phyloP scores from a whole-genome alignment of 768 basidiomycete genomes.

The Xerocomus potaroensis region DNA sequence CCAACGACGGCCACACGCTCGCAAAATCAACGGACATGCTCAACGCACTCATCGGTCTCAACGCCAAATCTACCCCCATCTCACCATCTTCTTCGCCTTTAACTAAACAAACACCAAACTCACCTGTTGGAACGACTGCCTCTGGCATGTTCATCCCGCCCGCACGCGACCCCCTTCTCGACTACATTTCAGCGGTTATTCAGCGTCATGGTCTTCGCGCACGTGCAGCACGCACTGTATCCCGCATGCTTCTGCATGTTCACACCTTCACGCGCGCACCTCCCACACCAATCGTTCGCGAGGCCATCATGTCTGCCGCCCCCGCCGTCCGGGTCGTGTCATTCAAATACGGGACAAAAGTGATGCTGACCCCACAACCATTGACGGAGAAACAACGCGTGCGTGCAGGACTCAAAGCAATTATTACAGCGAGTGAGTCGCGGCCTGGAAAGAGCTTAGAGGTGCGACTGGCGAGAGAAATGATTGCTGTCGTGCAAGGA shows the following conservation, averaged over 20 bases:
- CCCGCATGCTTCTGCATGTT: slow-evolving; percentile 64
- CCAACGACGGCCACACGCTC: slow-evolving; percentile 21
- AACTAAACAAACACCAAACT: neutral
- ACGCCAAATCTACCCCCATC: slow-evolving; percentile 3
- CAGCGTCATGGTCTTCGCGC: slow-evolving; percentile 65
- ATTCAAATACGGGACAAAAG: slow-evolving; percentile 62
- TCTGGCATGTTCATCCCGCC: slow-evolving; percentile 57
- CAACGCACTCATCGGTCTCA: slow-evolving; percentile 19
- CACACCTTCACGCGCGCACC: slow-evolving; percentile 70
- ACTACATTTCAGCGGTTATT: slow-evolving; percentile 58
- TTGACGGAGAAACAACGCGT: slow-evolving; percentile 79
- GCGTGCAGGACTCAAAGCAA: slow-evolving; percentile 64
- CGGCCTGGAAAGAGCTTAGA: slow-evolving; percentile 55
- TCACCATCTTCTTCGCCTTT: neutral
- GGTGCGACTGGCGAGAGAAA: slow-evolving; percentile 74
- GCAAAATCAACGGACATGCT: slow-evolving; percentile 23
- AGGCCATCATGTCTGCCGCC: slow-evolving; percentile 63
- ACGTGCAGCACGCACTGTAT: slow-evolving; percentile 50
- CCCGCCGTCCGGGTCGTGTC: slow-evolving; percentile 65
- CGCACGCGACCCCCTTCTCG: slow-evolving; percentile 68
- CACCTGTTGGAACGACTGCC: neutral
- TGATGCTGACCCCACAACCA: slow-evolving; percentile 60
- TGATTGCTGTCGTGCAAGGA: slow-evolving; percentile 66
- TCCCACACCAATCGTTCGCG: slow-evolving; percentile 74
- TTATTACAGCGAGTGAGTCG: slow-evolving; percentile 58